Base-by-base conservation (phyloP, 2,329 filamentous ascomycete species). In the Hortaea werneckii region DNA sequence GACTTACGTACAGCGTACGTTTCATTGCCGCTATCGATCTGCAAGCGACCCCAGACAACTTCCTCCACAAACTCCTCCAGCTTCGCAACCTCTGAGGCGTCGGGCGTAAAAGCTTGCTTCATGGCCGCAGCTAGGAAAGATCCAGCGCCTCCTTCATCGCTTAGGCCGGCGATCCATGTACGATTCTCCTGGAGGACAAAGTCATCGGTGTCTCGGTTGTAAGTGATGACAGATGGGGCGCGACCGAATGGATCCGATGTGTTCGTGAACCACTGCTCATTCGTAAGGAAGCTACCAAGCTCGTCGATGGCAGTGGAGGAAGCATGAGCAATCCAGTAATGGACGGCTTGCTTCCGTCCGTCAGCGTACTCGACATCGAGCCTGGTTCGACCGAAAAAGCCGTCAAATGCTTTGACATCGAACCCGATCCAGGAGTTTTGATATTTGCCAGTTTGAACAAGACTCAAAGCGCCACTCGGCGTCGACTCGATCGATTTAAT, bases 121-220 rank as follows among this genome's bases (percentile, higher is more conserved):
- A 77, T 70, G 1, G 69, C 63, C 0, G 74, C 72, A 0, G 77
- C 74, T 0, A 79, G 67, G 49, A 72, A 79, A 0, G 76, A 71
- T 1, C 76, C 76, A 0, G 74, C 73, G 1, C 78, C 78, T 0
- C 67, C 77, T 60, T 81, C 78, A 46, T 80, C 77, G 45, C 75
- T 79, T 1, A 81, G 65, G 0, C 78, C 78, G 1, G 77, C 70
- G 4, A 80, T 72, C 77, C 77, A 80, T 5, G 71, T 76, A 1
- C 78, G 68, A 1, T 65, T 46, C 52, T 68, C 59, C 69, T 76
- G 56, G 62, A 72, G 48, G 7, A 69, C 65, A n/a, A 61, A 58
- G 6, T 53, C 52, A 12, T 60, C 50, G 5, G 53, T 50, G 9
- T 60, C 57, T 35, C 59, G 54, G 53, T 81, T 76, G 50, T 79